Evolutionary conservation across 106 monocot genomes (phyloP).

Genomic region (Chionographis japonica): DNA sequence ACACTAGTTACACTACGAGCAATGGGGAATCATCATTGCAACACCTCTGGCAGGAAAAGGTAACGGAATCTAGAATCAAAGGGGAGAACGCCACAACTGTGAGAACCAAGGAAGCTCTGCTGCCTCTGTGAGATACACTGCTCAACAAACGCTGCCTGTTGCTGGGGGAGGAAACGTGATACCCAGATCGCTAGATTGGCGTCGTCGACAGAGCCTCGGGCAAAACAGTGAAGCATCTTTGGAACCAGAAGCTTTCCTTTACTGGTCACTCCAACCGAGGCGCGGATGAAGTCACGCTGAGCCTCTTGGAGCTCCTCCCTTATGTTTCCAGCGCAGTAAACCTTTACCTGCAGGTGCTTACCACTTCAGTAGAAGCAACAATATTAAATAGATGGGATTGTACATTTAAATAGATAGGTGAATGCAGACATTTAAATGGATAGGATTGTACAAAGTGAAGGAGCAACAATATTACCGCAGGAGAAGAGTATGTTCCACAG

Average conservation of each 20-base stretch:
- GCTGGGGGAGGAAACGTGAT: constrained; percentile 40
- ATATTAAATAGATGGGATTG: no score
- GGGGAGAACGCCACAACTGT: constrained; percentile 42
- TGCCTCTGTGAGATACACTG: constrained; percentile 46
- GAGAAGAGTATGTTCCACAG: constrained; percentile 79
- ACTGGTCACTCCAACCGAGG: constrained; percentile 65
- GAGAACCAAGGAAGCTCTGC: constrained; percentile 38
- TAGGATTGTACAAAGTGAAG: not conserved
- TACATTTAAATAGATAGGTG: no score
- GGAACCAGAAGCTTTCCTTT: constrained; percentile 88
- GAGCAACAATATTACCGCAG: constrained; percentile 52
- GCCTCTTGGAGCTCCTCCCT: constrained; percentile 70
- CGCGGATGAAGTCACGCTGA: constrained; percentile 65
- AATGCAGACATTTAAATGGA: no score
- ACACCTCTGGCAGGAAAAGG: constrained; percentile 63
- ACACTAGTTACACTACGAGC: no score
- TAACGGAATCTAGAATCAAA: constrained; percentile 80
- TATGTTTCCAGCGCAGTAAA: constrained; percentile 50
- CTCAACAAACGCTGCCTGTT: constrained; percentile 46
- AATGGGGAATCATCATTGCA: constrained; percentile 4
- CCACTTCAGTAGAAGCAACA: no score
- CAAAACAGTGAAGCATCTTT: constrained; percentile 73
- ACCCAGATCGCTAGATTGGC: constrained; percentile 40
- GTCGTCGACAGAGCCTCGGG: constrained; percentile 44
- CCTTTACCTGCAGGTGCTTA: constrained; percentile 49